Percentiles rank a stretch among this genome's conserved stretches.
Evolutionary conservation across 2,329 filamentous ascomycete genomes (phyloP).

Genomic region (Phaeomoniella chlamydospora): DNA sequence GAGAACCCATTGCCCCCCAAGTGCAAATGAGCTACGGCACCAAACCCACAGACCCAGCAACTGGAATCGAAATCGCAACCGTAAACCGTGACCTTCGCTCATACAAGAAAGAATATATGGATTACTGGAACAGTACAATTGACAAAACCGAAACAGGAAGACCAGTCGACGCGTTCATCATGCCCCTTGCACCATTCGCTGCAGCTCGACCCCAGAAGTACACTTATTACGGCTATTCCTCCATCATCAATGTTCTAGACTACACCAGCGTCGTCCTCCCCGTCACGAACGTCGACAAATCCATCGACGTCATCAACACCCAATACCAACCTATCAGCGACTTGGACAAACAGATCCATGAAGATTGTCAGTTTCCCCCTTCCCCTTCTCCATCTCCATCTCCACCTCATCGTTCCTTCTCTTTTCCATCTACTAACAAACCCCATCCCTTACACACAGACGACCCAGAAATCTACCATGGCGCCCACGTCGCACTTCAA

Average conservation of each 20-base stretch:
- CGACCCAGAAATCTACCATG: slow-evolving; percentile 33
- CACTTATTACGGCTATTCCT: slow-evolving; percentile 29
- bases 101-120: slow-evolving; percentile 44
- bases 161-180: slow-evolving; percentile 37
- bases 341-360: slow-evolving; percentile 27
- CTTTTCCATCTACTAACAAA: no score
- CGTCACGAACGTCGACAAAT: slow-evolving; percentile 38
- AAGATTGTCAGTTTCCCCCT: slow-evolving; percentile 20
- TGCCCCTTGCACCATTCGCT: slow-evolving; percentile 25
- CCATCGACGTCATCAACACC: slow-evolving; percentile 26
- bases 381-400: no score
- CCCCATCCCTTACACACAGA: slow-evolving; percentile 11
- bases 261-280: slow-evolving; percentile 41
- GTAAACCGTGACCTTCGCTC: slow-evolving; percentile 39
- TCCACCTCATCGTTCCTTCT: no score
- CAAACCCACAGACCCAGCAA: slow-evolving; percentile 18
- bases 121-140: slow-evolving; percentile 47
- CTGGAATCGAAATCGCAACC: slow-evolving; percentile 26
- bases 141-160: slow-evolving; percentile 26
- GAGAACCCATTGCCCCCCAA: slow-evolving; percentile 36
- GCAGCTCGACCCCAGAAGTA: slow-evolving; percentile 23
- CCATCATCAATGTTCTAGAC: slow-evolving; percentile 39
- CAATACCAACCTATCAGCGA: slow-evolving; percentile 25
- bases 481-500: slow-evolving; percentile 32
- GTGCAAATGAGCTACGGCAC: slow-evolving; percentile 20